Base-by-base conservation (phyloP, 1,284 basidiomycete genomes). In the Tilletia horrida region DNA sequence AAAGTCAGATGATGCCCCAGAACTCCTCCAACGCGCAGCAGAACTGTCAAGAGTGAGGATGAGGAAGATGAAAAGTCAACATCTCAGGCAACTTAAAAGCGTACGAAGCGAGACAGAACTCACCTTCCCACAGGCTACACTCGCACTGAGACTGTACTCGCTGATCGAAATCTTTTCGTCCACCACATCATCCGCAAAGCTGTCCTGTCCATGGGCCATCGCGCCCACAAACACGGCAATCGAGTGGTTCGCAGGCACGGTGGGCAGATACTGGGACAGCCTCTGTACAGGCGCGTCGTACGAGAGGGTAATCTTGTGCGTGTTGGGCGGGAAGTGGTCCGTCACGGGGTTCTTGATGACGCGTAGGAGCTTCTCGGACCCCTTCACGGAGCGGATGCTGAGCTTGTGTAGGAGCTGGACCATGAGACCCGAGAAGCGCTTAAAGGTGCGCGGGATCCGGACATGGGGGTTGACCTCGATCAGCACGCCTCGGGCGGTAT, bases 391-490 rank as follows among this genome's bases (percentile, higher is more conserved):
- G 64, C 95, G 87, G 76, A 99, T 99, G 66, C 89, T 92, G 31
- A 98, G 87, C 78, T 93, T 94, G 84, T 98, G 96, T 11, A 99
- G 86, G 2, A 99, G 87, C 88, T 99, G 95, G 1, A 99, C 69
- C 96, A 99, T 99, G 69, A 99, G 85, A 45, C 95, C 95, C 68
- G 91, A 93, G 84, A 99, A 99, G 7, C 95, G 89, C 85, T 99
- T 99, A 84, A 99, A 98, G 7, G 95, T 99, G 71, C 95, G 86
- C 11, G 95, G 95, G 78, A 99, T 99, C 71, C 95, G 88, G 31
- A 99, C 93, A 83, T 92, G 91, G 6, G 95, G 95, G 83, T 99
- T 97, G 74, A 99, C 93, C 84, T 99, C 96, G 82, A 99, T 98
- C 62, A 99, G 87, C 21, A 96, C 92, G 61, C 94, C 94, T 79